Evolutionary conservation across 1,284 basidiomycete species (phyloP), one percentile per base, ranked within the genome.

Genomic region (Papiliotrema laurentii): DNA sequence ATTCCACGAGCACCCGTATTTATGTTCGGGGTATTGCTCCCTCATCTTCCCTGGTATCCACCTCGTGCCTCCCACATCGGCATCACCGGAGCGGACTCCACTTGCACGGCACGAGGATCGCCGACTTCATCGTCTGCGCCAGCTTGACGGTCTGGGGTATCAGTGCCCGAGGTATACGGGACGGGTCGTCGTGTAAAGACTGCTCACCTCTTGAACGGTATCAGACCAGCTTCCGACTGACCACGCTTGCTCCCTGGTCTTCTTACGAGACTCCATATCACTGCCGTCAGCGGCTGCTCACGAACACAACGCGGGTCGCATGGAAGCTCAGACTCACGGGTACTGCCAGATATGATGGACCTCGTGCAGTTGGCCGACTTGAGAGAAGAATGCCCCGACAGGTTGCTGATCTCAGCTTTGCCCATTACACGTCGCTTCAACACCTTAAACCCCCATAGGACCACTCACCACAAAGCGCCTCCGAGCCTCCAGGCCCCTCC

Each of bases 261-360:
- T 82, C 71, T 90, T 90, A 51, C 92, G 79, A 14, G 81, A 80
- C 60, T 90, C 83, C 53, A 97, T 79, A 63, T 84, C 82, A 48
- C 87, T 89, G 54, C 33, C 9, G 43, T 53, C 30, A 56, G 53
- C 36, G 25, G n/a, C n/a, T n/a, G n/a, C n/a, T n/a, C n/a, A n/a
- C n/a, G n/a, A n/a, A n/a, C n/a, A n/a, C n/a, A n/a, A n/a, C n/a
- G n/a, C n/a, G 21, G 2, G 18, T n/a, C 13, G n/a, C 5, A 13
- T 11, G n/a, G 25, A 33, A 13, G 24, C 21, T 5, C 5, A 42
- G 25, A 79, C 87, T 66, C 62, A 89, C 86, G 85, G 83, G 69
- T 91, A 93, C 74, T 92, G 89, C 91, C 90, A 94, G 74, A 94
- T 80, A 74, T 94, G 90, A 68, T 93, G 87, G 18, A 93, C 89